phyloP scores from a whole-genome alignment of 371 early-diverging fungal genomes.

The Syncephalastrum sp. region DNA sequence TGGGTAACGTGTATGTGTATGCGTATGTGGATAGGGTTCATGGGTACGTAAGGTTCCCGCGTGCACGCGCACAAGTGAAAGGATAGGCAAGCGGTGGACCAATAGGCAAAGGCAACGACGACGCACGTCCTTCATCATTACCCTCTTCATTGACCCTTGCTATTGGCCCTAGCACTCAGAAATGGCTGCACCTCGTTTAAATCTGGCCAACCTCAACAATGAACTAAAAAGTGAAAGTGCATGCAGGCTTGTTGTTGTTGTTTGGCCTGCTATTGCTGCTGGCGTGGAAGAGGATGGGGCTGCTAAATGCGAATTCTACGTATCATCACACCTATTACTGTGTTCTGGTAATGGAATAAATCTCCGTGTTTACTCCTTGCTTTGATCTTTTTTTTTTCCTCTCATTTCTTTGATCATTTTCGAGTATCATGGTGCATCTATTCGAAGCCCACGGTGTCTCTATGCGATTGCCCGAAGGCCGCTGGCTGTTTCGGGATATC shows the following conservation, averaged over 20 bases:
- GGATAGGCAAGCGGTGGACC: too few species aligned
- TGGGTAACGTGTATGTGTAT: too few species aligned
- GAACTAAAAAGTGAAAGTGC: too few species aligned
- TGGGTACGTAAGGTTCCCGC: too few species aligned
- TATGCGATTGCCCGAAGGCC: conserved; percentile 40
- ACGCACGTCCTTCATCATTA: too few species aligned
- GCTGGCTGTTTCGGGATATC: conserved; percentile 65
- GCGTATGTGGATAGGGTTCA: too few species aligned
- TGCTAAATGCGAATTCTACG: neutral
- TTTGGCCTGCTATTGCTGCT: neutral
- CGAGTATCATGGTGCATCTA: conserved; percentile 7
- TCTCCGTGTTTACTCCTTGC: neutral
- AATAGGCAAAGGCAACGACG: too few species aligned
- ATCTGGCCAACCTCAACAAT: too few species aligned
- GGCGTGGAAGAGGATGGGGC: neutral
- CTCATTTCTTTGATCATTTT: neutral
- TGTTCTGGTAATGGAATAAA: neutral
- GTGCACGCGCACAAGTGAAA: too few species aligned
- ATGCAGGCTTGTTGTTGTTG: neutral
- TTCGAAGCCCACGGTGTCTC: conserved; percentile 37
- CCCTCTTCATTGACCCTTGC: too few species aligned
- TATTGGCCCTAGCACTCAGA: too few species aligned
- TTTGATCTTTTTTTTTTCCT: neutral
- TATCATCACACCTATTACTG: neutral
- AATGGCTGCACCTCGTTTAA: too few species aligned